Base-by-base conservation (phyloP, 805 yeast genomes). In the Maudiozyma barnettii region DNA sequence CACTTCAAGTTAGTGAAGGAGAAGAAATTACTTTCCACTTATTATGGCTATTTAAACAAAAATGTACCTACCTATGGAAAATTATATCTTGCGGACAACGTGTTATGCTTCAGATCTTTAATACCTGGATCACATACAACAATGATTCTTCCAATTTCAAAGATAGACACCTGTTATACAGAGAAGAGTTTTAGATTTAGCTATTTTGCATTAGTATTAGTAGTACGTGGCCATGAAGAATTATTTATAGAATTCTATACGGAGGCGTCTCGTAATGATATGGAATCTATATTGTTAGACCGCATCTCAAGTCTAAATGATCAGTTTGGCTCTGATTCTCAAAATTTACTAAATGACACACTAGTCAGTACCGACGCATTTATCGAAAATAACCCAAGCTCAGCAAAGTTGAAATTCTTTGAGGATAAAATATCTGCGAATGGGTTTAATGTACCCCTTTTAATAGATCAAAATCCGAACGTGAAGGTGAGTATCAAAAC, bases 51-150 rank as follows among this genome's bases (percentile, higher is more conserved):
- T 64, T 58, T 88, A 16, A 81, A 78, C 52, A 75, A 84, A 53
- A 76, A 84, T 12, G 67, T 87, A 18, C 96, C 96, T 1, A 69
- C 81, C 1, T 89, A 86, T 64, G 98, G 98, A 1, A 85, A 86
- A 55, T 58, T 90, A 2, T 88, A 88, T 61, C 55, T 91, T 12
- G 86, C 95, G 0, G 69, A 74, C 18, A 72, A 72, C 29, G 77
- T 75, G 47, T 60, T 91, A n/a, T 90, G 95, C 52, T 91, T 84
- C 65, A 71, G 93, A 50, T 82, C 95, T 35, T 68, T 87, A 35
- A 58, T 87, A 3, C 95, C 95, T 0, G 93, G 95, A 0, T 73
- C 84, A 0, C 75, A 77, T 35, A 84, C 95, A 1, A 77, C 77
- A 48, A 86, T 91, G 95, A 77, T 89, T 6, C 64, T 91, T 8